phyloP scores from a whole-genome alignment of 148 eudicot species.

The Rheum nobile region DNA sequence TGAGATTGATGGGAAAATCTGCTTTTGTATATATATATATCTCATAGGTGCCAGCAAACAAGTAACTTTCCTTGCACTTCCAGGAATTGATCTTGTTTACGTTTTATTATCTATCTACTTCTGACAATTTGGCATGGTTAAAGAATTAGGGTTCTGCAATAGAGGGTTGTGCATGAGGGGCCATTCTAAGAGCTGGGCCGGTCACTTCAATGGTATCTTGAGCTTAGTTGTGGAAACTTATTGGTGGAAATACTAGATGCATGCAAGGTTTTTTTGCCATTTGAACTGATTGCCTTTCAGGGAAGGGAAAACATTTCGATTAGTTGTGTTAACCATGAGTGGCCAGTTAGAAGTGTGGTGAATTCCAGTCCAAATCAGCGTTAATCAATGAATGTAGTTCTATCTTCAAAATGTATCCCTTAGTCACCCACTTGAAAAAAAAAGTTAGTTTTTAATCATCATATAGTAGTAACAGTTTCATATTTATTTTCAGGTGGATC shows the following conservation, averaged over 20 bases:
- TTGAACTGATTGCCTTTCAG: neutral
- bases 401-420: neutral
- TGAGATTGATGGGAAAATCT: neutral
- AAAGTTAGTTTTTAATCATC: neutral
- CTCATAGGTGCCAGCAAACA: neutral
- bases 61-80: neutral
- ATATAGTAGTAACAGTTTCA: neutral
- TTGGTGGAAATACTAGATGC: neutral
- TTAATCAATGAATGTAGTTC: neutral
- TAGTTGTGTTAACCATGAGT: neutral
- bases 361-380: too few species aligned
- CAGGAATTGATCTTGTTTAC: neutral
- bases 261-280: too few species aligned
- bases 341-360: neutral
- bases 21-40: neutral
- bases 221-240: neutral
- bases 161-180: neutral
- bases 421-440: neutral
- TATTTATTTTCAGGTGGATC: conserved; percentile 24
- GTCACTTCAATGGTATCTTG: too few species aligned
- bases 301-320: neutral
- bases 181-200: too few species aligned
- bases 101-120: too few species aligned
- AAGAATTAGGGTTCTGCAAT: neutral
- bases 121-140: too few species aligned